Percentiles rank a stretch among this genome's conserved stretches.
Evolutionary conservation across 1,284 basidiomycete species (phyloP).

Genomic region (Ceratobasidium sp.): DNA sequence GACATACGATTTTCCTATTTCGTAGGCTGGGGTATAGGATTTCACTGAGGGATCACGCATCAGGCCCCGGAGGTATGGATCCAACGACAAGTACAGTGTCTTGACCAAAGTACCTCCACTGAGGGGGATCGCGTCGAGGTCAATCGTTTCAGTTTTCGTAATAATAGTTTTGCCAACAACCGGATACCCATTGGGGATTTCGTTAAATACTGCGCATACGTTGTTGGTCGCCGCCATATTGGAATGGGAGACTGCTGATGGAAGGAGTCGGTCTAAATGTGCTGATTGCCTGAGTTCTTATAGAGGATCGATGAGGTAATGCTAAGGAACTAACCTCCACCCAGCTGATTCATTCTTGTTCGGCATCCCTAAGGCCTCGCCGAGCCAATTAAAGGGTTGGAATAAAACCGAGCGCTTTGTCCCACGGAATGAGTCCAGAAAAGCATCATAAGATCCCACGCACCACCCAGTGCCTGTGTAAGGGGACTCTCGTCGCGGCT

Average conservation of each 20-base stretch:
- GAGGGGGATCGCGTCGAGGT: slow-evolving; percentile 58
- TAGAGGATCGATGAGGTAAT: background rate
- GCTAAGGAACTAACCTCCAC: background rate
- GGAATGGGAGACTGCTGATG: background rate
- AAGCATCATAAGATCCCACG: too few relatives aligned
- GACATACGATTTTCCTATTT: slow-evolving; percentile 30
- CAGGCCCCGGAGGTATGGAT: slow-evolving; percentile 59
- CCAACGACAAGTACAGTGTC: slow-evolving; percentile 57
- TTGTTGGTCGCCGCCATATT: slow-evolving; percentile 50
- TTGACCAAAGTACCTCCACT: slow-evolving; percentile 61
- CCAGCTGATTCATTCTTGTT: background rate
- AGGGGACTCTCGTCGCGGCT: too few relatives aligned
- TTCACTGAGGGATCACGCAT: slow-evolving; percentile 52
- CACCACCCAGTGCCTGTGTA: too few relatives aligned
- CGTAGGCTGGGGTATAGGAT: slow-evolving; percentile 5
- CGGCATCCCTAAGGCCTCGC: too few relatives aligned
- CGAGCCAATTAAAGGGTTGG: background rate
- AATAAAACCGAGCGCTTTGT: too few relatives aligned
- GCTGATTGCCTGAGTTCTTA: background rate
- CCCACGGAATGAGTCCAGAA: too few relatives aligned
- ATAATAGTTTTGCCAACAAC: slow-evolving; percentile 63
- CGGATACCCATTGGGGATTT: slow-evolving; percentile 61
- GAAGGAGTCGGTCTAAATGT: background rate
- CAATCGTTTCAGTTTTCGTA: slow-evolving; percentile 57
- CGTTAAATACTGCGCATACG: slow-evolving; percentile 51